phyloP scores from a whole-genome alignment of 192 early-diverging fungal species.

The Backusella circina region DNA sequence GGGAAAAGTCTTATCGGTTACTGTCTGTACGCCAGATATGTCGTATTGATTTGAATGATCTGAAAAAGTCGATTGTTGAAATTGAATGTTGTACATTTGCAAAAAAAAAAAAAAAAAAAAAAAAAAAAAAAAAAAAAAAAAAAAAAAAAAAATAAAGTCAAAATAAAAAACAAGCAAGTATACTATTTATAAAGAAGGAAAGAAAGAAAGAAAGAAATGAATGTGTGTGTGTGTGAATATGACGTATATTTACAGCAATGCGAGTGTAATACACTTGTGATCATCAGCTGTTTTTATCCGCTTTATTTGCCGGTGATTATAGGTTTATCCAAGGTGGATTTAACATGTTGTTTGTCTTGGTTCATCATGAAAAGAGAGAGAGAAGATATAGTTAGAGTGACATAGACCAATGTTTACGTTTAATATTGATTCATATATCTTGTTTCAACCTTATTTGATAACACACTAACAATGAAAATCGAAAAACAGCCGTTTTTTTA shows the following conservation, averaged over 20 bases:
- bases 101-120: not conserved
- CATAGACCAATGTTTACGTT: too few relatives aligned
- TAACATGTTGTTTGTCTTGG: not conserved
- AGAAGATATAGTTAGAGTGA: too few relatives aligned
- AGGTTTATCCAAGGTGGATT: not conserved
- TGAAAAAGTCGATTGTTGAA: not conserved
- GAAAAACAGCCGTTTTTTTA: too few relatives aligned
- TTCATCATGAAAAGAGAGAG: not conserved
- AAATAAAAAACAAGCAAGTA: too few relatives aligned
- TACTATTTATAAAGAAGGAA: too few relatives aligned
- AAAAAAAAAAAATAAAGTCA: not conserved
- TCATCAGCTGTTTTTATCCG: not conserved
- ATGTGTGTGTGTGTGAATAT: not conserved
- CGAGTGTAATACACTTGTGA: not conserved
- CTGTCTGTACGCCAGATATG: not conserved
- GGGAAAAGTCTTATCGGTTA: conserved; percentile 11
- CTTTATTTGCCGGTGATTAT: not conserved
- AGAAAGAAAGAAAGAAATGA: not conserved
- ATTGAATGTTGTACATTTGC: conserved; percentile 11
- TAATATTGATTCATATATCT: not conserved
- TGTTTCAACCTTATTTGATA: too few relatives aligned
- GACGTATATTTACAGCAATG: not conserved
- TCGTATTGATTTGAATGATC: conserved; percentile 11
- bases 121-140: not conserved
- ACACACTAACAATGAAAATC: too few relatives aligned